Base-by-base conservation (phyloP, 805 yeast genomes). In the Ogataea pini region DNA sequence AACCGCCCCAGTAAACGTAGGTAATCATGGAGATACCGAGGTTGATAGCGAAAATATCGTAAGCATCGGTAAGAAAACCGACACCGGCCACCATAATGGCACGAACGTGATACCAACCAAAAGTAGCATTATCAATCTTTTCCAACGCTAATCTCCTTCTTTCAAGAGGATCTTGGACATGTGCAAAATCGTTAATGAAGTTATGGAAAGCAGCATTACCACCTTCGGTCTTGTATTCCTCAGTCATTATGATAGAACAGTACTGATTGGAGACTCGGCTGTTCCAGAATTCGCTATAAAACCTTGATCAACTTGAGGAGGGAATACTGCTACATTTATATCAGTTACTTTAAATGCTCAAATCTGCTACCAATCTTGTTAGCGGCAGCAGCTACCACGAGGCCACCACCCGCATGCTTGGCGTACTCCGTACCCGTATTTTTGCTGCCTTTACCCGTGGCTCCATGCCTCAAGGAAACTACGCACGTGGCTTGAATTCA, bases 1-100 rank as follows among this genome's bases (percentile, higher is more conserved):
- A 48, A 55, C 82, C 82, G 14, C 67, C 70, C 90, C 91, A 89
- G 76, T 69, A 87, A 47, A 84, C 95, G 60, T 85, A 82, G 28
- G 79, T 68, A 78, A 89, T 70, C 91, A 89, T 88, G 45, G 91
- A 63, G 46, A 87, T 72, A 68, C 86, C 92, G 73, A 89, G 73
- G 70, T 86, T 87, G 60, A 89, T 89, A 57, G 96, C 91, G 62
- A 89, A 90, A 58, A 90, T 87, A 75, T 90, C 96, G 70, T 90
- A 89, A 47, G 96, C 82, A 72, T 89, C 97, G 24, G 96, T 89
- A 71, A 90, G 69, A 81, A 89, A 89, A 67, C 97, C 97, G 56
- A 89, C 94, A 76, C 97, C 89, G 10, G 96, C 96, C 65, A 88
- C 89, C 69, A 80, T 65, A 60, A 88, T 86, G 75, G 89, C 86